phyloP scores from a whole-genome alignment of 2,329 filamentous ascomycete genomes.

The Neoarthrinium moseri region DNA sequence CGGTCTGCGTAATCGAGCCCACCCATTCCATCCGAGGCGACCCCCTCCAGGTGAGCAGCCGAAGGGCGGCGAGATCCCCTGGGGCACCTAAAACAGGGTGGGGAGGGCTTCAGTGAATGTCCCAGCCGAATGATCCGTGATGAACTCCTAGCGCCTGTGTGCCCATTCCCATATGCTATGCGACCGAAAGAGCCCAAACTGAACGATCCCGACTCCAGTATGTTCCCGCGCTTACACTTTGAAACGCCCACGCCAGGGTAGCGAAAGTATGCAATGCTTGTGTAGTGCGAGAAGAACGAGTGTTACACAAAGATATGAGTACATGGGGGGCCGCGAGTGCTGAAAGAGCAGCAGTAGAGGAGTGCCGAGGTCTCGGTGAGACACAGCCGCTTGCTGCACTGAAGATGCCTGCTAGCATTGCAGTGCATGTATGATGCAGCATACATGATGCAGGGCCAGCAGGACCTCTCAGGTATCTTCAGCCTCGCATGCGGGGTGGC shows the following conservation, averaged over 20 bases:
- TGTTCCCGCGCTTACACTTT: not conserved
- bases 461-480: not conserved
- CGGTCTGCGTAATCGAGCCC: no score
- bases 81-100: no score
- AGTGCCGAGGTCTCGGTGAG: no score
- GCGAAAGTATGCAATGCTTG: constrained; percentile 2
- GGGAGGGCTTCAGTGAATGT: no score
- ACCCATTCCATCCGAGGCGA: no score
- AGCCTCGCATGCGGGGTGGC: constrained; percentile 5
- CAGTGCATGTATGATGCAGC: not conserved
- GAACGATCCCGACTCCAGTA: not conserved
- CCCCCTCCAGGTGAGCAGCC: no score
- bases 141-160: not conserved
- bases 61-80: no score
- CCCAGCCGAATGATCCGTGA: no score
- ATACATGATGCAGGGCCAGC: not conserved
- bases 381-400: no score
- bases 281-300: not conserved
- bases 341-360: not conserved
- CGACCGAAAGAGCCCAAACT: no score
- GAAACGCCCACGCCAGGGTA: no score
- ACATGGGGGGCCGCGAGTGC: not conserved
- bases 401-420: not conserved
- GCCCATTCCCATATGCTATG: not conserved
- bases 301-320: not conserved